phyloP scores from a whole-genome alignment of 164 flowering plant species.

The Annona squamosa region DNA sequence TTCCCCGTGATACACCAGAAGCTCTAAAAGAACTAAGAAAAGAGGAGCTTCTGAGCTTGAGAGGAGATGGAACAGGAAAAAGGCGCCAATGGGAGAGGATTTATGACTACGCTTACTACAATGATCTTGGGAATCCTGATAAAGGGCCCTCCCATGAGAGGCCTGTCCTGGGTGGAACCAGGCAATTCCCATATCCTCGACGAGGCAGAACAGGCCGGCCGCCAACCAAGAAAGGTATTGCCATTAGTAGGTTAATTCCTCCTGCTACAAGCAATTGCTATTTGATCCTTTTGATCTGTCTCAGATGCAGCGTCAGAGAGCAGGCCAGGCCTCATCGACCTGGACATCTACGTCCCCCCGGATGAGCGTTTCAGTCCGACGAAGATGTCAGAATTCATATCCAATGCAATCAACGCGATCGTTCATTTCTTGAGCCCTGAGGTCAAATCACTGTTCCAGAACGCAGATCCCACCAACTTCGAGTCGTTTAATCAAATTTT shows the following conservation, averaged over 20 bases:
- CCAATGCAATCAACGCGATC: slow-evolving; percentile 35
- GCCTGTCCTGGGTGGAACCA: slow-evolving; percentile 79
- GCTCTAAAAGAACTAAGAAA: slow-evolving; percentile 47
- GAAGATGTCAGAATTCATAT: slow-evolving; percentile 35
- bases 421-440: slow-evolving; percentile 44
- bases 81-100: slow-evolving; percentile 73
- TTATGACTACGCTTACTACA: slow-evolving; percentile 77
- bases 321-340: slow-evolving; percentile 22
- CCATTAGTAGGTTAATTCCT: not conserved
- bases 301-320: slow-evolving; percentile 33
- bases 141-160: slow-evolving; percentile 35
- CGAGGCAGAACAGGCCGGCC: slow-evolving; percentile 73
- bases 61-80: slow-evolving; percentile 69
- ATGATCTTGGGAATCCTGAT: slow-evolving; percentile 76
- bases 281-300: not conserved
- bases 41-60: slow-evolving; percentile 49
- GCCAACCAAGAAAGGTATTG: slow-evolving; percentile 38
- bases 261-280: not conserved
- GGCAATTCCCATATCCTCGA: slow-evolving; percentile 66
- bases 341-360: slow-evolving; percentile 38
- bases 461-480: slow-evolving; percentile 1
- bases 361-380: slow-evolving; percentile 36
- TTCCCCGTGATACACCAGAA: slow-evolving; percentile 62
- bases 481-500: slow-evolving; percentile 16
- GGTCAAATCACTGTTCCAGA: slow-evolving; percentile 34